Base-by-base conservation (phyloP, 2,329 filamentous ascomycete species). In the Colletotrichum musae region DNA sequence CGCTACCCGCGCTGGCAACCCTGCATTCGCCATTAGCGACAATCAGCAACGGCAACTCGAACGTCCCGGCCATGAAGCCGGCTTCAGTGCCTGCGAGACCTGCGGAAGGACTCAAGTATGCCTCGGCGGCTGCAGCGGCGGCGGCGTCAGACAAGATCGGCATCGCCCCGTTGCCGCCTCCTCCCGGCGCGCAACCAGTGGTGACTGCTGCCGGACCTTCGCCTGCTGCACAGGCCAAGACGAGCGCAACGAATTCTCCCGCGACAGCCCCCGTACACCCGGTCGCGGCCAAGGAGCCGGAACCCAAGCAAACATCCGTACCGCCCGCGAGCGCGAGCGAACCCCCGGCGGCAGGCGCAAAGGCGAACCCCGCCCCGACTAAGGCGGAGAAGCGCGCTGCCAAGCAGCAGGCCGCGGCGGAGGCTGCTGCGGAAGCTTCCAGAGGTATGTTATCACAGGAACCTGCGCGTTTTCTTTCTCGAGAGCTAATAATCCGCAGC, bases 91-190 rank as follows among this genome's bases (percentile, higher is more conserved):
- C 96, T 1, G 91, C 93, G 68, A 90, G 95, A 79, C 91, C 93
- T 6, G 93, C 94, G 56, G 95, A 98, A 79, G 94, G 93, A 1
- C 86, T 99, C 73, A 98, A 98, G 82, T 99, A 99, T 79, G 96
- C 96, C 52, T 98, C 96, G 45, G 96, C 96, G 0, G 96, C 96
- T 0, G 96, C 96, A 0, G 96, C 96, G 0, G 96, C 95, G 0
- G 95, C 96, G 1, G 94, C 95, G 53, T 94, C 90, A 79, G 94
- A 97, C 74, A 88, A 85, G 82, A 94, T 98, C 36, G 96, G 96
- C 28, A 98, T 99, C 77, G 92, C 95, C 68, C 96, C 96, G 48
- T 86, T 98, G 76, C 96, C 96, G 64, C 95, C 96, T 71, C 96
- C 96, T 75, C 94, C 94, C 32, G 92, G 93, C 45, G 80, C 85